Evolutionary conservation across 768 basidiomycete species (phyloP).

Genomic region (Agaricus blazei): DNA sequence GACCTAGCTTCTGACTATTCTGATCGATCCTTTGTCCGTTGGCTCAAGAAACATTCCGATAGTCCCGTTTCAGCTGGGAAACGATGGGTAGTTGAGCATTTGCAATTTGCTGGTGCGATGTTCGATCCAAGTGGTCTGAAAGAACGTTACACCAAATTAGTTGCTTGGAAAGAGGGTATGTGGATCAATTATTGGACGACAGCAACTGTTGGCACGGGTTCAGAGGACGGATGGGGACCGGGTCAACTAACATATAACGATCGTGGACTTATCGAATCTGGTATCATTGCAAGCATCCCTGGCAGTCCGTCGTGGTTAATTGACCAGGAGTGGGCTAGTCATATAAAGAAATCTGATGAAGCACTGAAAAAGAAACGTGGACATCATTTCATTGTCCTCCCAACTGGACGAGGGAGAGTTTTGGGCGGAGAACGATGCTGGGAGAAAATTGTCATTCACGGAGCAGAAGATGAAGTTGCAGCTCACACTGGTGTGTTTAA

Average conservation of each 20-base stretch:
- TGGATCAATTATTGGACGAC: slow-evolving; percentile 65
- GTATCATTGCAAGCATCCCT: slow-evolving; percentile 13
- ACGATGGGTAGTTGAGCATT: slow-evolving; percentile 48
- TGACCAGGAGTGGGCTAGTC: slow-evolving; percentile 14
- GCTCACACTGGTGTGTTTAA: slow-evolving; percentile 56
- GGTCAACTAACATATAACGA: slow-evolving; percentile 17
- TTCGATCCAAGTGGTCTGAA: slow-evolving; percentile 49
- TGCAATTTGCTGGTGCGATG: slow-evolving; percentile 56
- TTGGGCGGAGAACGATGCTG: slow-evolving; percentile 43
- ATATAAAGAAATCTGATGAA: background rate
- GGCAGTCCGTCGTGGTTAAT: background rate
- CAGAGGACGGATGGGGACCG: slow-evolving; percentile 12
- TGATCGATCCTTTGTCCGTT: slow-evolving; percentile 40
- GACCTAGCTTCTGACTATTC: slow-evolving; percentile 34
- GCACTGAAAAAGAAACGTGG: slow-evolving; percentile 17
- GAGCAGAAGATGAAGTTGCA: slow-evolving; percentile 49
- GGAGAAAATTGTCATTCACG: slow-evolving; percentile 46
- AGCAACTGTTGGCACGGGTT: slow-evolving; percentile 18
- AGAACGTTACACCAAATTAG: slow-evolving; percentile 42
- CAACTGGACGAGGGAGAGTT: slow-evolving; percentile 35
- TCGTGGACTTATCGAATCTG: slow-evolving; percentile 21
- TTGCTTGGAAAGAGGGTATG: slow-evolving; percentile 43
- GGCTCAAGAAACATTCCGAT: slow-evolving; percentile 48
- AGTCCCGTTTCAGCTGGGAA: slow-evolving; percentile 44
- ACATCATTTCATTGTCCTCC: slow-evolving; percentile 50